phyloP scores from a whole-genome alignment of 2,329 filamentous ascomycete genomes.

The Colletotrichum orchidophilum region DNA sequence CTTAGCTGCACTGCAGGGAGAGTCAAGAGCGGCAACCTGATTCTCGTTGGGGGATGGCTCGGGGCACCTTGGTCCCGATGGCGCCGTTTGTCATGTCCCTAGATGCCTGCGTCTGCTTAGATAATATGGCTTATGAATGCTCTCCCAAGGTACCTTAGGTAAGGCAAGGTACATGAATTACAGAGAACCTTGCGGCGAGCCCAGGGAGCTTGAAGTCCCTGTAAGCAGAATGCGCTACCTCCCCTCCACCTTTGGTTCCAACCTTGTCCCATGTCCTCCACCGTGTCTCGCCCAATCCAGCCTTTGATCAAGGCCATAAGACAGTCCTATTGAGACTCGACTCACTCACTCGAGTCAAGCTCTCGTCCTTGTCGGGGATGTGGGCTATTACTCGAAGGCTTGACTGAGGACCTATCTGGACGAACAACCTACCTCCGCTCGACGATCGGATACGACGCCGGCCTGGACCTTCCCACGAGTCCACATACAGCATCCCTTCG shows the following conservation, averaged over 20 bases:
- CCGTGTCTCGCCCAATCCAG: neutral
- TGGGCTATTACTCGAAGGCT: neutral
- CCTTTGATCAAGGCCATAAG: neutral
- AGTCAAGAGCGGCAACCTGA: neutral
- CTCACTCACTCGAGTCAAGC: neutral
- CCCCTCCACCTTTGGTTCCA: neutral
- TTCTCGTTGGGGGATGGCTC: conserved; percentile 8
- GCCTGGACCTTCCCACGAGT: neutral
- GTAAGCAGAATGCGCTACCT: neutral
- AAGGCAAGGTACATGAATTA: neutral
- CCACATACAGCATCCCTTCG: neutral
- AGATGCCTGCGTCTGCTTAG: conserved; percentile 1
- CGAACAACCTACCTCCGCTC: neutral
- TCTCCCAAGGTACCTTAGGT: neutral
- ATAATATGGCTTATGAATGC: neutral
- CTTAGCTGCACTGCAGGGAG: neutral
- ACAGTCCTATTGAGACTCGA: neutral
- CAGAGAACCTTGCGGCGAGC: neutral
- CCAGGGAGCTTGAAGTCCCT: too few relatives aligned
- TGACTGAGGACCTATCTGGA: neutral
- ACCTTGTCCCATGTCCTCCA: neutral
- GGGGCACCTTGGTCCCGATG: conserved; percentile 3
- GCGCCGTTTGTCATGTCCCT: neutral
- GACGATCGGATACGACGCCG: neutral
- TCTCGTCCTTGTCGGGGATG: neutral